Conservation (phyloP, 352 stramenopile genomes). For the Pythium insidiosum region DNA sequence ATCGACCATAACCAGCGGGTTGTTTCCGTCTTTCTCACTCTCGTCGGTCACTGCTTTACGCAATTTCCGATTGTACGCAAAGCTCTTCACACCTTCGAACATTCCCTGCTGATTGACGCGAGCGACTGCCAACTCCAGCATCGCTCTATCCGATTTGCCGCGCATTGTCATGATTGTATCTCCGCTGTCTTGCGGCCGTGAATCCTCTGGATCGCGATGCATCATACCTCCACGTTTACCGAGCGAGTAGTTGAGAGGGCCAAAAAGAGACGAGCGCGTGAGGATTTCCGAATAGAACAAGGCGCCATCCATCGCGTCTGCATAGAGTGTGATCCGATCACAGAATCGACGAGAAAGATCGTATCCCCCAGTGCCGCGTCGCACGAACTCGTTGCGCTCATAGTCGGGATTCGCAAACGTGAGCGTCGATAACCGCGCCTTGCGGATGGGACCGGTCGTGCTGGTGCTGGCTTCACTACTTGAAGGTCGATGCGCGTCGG, state of each 20-base stretch:
- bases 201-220: conserved; percentile 6
- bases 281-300: conserved; percentile 34
- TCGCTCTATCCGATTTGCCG: conserved; percentile 1
- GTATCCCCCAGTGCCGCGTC: conserved; percentile 6
- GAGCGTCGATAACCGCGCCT: conserved; percentile 7
- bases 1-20: not conserved
- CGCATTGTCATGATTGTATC: not conserved
- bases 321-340: conserved; percentile 37
- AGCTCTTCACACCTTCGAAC: conserved; percentile 40
- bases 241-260: conserved; percentile 19
- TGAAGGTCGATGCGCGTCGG: not conserved
- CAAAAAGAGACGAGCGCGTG: conserved; percentile 10
- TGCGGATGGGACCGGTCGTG: not conserved
- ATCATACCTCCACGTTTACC: conserved; percentile 16
- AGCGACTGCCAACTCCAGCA: conserved; percentile 46
- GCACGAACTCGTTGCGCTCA: conserved; percentile 10
- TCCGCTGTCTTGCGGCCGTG: too few relatives aligned
- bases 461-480: not conserved
- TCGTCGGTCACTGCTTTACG: conserved; percentile 5
- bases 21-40: conserved; percentile 1
- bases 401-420: conserved; percentile 14
- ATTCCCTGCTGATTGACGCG: conserved; percentile 45
- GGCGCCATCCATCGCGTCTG: conserved; percentile 28
- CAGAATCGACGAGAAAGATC: conserved; percentile 16
- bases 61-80: conserved; percentile 39